These are phyloP conservation scores for Tritrichomonas foetus DNA, from an alignment of 208 protist genomes.

Conservation along the genomic window DNA sequence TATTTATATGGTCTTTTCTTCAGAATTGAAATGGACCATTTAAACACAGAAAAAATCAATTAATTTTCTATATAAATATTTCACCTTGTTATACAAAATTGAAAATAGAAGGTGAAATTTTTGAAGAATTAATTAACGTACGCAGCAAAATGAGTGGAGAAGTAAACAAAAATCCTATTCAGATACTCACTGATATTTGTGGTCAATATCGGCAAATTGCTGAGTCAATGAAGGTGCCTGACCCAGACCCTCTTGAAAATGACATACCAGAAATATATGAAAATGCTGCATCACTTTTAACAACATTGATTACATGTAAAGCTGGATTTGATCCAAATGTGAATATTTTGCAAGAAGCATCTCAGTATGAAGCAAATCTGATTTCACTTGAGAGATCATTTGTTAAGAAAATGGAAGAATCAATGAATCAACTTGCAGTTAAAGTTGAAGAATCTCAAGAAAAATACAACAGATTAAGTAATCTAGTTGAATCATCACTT, in stretches of 20 bases:
- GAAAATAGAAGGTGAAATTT: too few species aligned
- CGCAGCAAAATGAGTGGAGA: too few species aligned
- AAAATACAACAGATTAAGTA: neutral
- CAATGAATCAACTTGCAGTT: neutral
- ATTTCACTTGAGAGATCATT: neutral
- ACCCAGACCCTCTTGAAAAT: neutral
- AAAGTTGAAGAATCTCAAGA: constrained; percentile 29
- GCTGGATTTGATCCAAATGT: neutral
- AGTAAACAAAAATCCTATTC: too few species aligned
- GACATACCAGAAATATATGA: constrained; percentile 30
- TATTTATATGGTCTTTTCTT: too few species aligned
- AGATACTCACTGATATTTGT: too few species aligned
- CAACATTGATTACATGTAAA: neutral
- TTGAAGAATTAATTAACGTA: too few species aligned
- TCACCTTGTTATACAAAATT: too few species aligned
- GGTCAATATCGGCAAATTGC: neutral
- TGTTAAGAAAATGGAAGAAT: constrained; percentile 22
- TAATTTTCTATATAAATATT: too few species aligned
- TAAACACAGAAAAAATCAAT: too few species aligned
- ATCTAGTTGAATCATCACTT: neutral
- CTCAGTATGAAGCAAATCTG: neutral
- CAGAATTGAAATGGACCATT: too few species aligned
- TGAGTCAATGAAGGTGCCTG: neutral
- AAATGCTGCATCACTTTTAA: neutral
- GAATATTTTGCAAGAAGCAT: neutral